phyloP scores from a whole-genome alignment of 106 monocot genomes.

The Dioscorea dumetorum region DNA sequence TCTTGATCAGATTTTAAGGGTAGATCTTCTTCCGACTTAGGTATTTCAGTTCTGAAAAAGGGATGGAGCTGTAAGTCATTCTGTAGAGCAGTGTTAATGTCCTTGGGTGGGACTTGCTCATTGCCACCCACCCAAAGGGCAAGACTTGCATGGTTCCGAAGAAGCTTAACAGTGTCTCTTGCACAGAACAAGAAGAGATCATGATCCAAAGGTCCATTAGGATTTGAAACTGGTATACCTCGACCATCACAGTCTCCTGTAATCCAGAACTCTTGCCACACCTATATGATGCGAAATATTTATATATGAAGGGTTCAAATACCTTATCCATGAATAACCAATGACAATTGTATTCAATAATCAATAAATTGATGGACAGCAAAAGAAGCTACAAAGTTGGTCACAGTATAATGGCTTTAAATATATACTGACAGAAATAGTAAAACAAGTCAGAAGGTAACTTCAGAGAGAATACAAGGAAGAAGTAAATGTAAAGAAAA shows the following conservation, averaged over 20 bases:
- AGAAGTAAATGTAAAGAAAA: too few relatives aligned
- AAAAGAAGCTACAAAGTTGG: too few relatives aligned
- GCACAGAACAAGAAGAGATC: slow-evolving; percentile 86
- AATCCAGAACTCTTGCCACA: slow-evolving; percentile 99
- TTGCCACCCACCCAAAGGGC: slow-evolving; percentile 98
- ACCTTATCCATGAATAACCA: too few relatives aligned
- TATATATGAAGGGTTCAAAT: too few relatives aligned
- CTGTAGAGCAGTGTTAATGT: slow-evolving; percentile 66
- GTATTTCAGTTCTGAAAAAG: slow-evolving; percentile 20
- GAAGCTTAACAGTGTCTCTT: slow-evolving; percentile 81
- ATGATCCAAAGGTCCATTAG: slow-evolving; percentile 94
- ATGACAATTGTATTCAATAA: too few relatives aligned
- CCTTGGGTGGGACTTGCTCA: slow-evolving; percentile 86
- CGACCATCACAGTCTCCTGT: slow-evolving; percentile 93
- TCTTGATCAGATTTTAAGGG: slow-evolving; percentile 35
- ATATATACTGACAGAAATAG: too few relatives aligned
- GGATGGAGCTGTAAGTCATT: slow-evolving; percentile 77
- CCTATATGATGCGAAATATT: slow-evolving; percentile 28
- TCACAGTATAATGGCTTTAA: too few relatives aligned
- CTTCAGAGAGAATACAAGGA: too few relatives aligned
- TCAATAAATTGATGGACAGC: too few relatives aligned
- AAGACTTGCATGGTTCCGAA: slow-evolving; percentile 91
- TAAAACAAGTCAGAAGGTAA: too few relatives aligned
- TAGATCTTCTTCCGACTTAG: slow-evolving; percentile 6
- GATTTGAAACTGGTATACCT: slow-evolving; percentile 84